phyloP scores from a whole-genome alignment of 139 green algal genomes.

The Chlamydomonas eustigma region DNA sequence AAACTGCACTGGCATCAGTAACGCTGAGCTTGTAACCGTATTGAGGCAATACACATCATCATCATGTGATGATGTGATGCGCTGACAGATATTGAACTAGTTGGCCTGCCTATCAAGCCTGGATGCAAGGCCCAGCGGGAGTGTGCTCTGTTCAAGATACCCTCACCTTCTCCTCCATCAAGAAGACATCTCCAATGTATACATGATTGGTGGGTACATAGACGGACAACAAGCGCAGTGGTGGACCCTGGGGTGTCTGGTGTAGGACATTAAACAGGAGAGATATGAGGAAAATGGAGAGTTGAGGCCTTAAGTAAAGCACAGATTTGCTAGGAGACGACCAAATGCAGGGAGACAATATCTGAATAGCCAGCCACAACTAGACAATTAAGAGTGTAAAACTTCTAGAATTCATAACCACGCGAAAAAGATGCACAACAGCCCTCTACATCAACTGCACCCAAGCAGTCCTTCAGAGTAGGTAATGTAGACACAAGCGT shows the following conservation, averaged over 20 bases:
- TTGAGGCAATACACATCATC: too few species aligned
- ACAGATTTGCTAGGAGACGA: neutral
- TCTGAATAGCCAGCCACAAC: neutral
- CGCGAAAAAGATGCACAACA: neutral
- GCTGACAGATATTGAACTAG: too few species aligned
- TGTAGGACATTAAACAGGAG: neutral
- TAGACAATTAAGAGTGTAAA: neutral
- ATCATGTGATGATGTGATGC: too few species aligned
- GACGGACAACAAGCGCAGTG: slow-evolving; percentile 54
- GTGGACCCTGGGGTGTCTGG: neutral
- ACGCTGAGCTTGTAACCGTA: too few species aligned
- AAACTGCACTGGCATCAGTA: too few species aligned
- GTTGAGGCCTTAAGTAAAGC: too few species aligned
- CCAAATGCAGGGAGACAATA: neutral
- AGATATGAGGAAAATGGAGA: neutral
- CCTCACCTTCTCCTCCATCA: slow-evolving; percentile 58
- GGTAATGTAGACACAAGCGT: neutral
- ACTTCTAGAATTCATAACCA: neutral
- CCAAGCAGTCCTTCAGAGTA: neutral
- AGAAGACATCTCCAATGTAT: slow-evolving; percentile 61
- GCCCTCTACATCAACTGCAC: neutral
- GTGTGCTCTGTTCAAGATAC: neutral
- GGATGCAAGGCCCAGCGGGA: too few species aligned
- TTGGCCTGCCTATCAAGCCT: too few species aligned
- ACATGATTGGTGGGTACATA: slow-evolving; percentile 95